Evolutionary conservation across 1,139 yeast species (phyloP).

Genomic region (Yamadazyma blattariae): DNA sequence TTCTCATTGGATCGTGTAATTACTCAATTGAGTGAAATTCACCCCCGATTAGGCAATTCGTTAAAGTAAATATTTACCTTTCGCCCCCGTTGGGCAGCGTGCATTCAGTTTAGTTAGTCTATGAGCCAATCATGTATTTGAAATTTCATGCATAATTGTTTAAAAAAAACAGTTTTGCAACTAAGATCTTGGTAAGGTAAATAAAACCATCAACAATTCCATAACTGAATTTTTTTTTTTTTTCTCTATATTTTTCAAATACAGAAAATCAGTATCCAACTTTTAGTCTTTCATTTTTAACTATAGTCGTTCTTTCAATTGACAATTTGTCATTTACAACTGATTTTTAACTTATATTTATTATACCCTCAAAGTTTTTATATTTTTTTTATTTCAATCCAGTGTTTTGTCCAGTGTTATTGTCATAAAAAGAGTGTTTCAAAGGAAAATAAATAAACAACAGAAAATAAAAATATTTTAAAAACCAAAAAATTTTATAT

Average conservation of each 20-base stretch:
- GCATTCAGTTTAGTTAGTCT: too few relatives aligned
- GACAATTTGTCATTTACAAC: background rate
- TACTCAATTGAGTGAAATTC: background rate
- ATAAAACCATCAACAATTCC: slow-evolving; percentile 11
- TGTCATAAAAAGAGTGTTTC: too few relatives aligned
- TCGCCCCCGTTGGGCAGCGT: slow-evolving; percentile 1
- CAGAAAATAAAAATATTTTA: background rate
- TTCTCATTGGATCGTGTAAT: slow-evolving; percentile 1
- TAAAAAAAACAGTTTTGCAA: too few relatives aligned
- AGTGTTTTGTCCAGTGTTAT: too few relatives aligned
- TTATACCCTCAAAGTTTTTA: too few relatives aligned
- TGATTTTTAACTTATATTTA: background rate
- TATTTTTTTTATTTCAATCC: too few relatives aligned
- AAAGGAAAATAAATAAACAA: background rate
- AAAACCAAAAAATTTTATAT: background rate
- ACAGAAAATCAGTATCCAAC: slow-evolving; percentile 2
- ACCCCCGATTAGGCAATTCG: slow-evolving; percentile 1
- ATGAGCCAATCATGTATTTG: too few relatives aligned
- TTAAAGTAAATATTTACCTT: slow-evolving; percentile 1
- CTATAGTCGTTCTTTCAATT: slow-evolving; percentile 5
- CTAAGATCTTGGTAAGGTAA: too few relatives aligned
- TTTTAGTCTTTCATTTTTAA: slow-evolving; percentile 28
- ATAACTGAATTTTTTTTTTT: slow-evolving; percentile 1
- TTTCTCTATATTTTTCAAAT: background rate
- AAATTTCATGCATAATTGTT: too few relatives aligned